Evolutionary conservation across 2,329 filamentous ascomycete species (phyloP), one percentile per base, ranked within the genome.

Genomic region (Colletotrichum siamense): DNA sequence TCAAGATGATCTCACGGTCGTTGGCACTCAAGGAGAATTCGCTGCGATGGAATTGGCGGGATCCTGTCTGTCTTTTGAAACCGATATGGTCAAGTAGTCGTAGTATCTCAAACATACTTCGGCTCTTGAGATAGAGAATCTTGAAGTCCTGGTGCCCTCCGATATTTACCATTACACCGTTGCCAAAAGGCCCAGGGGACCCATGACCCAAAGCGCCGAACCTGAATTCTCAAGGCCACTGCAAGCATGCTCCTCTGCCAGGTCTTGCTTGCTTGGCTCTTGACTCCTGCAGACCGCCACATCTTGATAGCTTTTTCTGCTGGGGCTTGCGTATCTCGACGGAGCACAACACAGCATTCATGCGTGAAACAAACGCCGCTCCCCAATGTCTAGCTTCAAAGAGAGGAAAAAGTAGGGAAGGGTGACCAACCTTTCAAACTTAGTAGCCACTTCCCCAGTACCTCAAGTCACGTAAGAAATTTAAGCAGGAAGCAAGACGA

Each of bases 291-390:
- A 13, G 44, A 49, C 44, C 0, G 44, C 44, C 44, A 22, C 44
- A 49, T n/a, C 0, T 44, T 0, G 0, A 44, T 0, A 44, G 39
- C 8, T 3, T 44, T 44, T n/a, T 18, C 18, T 18, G 16, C 3
- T 6, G 39, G 18, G 18, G 18, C 5, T 44, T n/a, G 16, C 39
- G 18, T n/a, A 6, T 44, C 39, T 44, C 8, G 16, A 44, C 5
- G 3, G 39, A 44, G 18, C 16, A n/a, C 6, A 44, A 10, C 18
- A 10, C 18, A 44, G 6, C 9, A 44, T 44, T 16, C 39, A 44
- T 2, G 18, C 18, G 39, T 44, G 3, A 44, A 44, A 6, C 39
- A 44, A 5, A n/a, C 1, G 39, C 18, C 8, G 18, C 18, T 44
- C 8, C 16, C 39, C 1, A 1, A 5, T n/a, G 9, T 44, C 39